Conservation (phyloP, 768 basidiomycete genomes). For the Dentipellis fragilis region DNA sequence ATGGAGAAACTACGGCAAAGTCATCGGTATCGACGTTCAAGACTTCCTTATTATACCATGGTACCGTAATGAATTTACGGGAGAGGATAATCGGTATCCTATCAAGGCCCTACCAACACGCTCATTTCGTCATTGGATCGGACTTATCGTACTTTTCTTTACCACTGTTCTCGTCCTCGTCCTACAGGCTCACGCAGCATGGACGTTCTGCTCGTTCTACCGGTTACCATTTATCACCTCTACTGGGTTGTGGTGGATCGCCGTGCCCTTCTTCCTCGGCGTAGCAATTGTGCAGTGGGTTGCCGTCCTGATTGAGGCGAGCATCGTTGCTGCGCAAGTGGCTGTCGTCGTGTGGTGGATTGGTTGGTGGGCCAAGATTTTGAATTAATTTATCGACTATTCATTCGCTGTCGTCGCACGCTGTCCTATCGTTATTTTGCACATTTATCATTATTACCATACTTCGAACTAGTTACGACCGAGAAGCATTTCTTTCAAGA, state of each 20-base stretch:
- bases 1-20: slow-evolving; percentile 74
- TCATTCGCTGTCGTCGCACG: background rate
- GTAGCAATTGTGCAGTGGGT: slow-evolving; percentile 57
- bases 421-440: background rate
- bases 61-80: slow-evolving; percentile 79
- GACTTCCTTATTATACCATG: slow-evolving; percentile 77
- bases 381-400: slow-evolving; percentile 20
- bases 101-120: slow-evolving; percentile 50
- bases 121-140: slow-evolving; percentile 60
- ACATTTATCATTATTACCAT: background rate
- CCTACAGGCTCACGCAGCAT: slow-evolving; percentile 50
- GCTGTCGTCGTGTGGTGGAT: slow-evolving; percentile 65
- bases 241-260: slow-evolving; percentile 51
- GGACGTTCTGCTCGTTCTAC: slow-evolving; percentile 43
- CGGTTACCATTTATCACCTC: slow-evolving; percentile 49
- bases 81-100: slow-evolving; percentile 58
- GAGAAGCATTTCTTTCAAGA: background rate
- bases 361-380: slow-evolving; percentile 56
- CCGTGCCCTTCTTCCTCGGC: slow-evolving; percentile 56
- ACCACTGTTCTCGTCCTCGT: slow-evolving; percentile 36
- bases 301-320: slow-evolving; percentile 50
- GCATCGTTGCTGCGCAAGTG: slow-evolving; percentile 46
- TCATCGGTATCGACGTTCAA: slow-evolving; percentile 70
- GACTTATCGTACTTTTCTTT: slow-evolving; percentile 42
- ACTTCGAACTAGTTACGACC: no score